Percentiles rank a stretch among this genome's conserved stretches.
phyloP scores from a whole-genome alignment of 1,284 basidiomycete species.

The Marasmius sp. region DNA sequence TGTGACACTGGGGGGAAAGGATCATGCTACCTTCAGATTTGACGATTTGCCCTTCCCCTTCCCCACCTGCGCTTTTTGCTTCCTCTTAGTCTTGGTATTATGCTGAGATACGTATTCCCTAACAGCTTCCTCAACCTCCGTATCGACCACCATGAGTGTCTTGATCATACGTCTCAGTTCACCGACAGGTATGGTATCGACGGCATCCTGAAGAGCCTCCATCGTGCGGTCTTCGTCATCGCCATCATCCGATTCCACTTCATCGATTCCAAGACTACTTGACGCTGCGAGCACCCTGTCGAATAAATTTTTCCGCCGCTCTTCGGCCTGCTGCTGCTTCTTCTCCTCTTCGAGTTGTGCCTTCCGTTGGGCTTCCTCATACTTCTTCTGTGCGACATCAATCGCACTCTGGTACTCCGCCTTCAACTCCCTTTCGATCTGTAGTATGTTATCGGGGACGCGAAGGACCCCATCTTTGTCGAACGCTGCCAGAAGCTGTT shows the following conservation, averaged over 20 bases:
- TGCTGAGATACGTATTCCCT: neutral
- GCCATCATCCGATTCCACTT: neutral
- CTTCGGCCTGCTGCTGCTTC: neutral
- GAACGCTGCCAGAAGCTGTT: slow-evolving; percentile 21
- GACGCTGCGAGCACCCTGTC: neutral
- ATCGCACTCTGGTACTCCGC: slow-evolving; percentile 12
- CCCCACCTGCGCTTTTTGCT: neutral
- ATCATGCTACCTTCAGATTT: too few relatives aligned
- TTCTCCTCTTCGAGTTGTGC: neutral
- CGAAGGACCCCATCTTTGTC: slow-evolving; percentile 8
- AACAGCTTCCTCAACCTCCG: slow-evolving; percentile 1
- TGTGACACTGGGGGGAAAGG: neutral
- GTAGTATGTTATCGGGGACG: slow-evolving; percentile 16
- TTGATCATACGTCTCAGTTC: slow-evolving; percentile 1
- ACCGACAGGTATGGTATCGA: neutral
- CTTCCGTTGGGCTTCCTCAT: slow-evolving; percentile 8
- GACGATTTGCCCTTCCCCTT: neutral
- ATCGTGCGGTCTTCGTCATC: neutral
- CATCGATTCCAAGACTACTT: neutral
- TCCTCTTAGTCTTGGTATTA: neutral
- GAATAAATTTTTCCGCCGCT: neutral
- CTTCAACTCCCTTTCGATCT: slow-evolving; percentile 16
- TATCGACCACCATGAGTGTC: neutral
- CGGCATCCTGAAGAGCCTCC: neutral
- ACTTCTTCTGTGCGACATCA: slow-evolving; percentile 8